A percentile compares a stretch with the other conserved stretches of the same genome.
Conservation (phyloP, 1,284 basidiomycete species). For the Cutaneotrichosporon cyanovorans region DNA sequence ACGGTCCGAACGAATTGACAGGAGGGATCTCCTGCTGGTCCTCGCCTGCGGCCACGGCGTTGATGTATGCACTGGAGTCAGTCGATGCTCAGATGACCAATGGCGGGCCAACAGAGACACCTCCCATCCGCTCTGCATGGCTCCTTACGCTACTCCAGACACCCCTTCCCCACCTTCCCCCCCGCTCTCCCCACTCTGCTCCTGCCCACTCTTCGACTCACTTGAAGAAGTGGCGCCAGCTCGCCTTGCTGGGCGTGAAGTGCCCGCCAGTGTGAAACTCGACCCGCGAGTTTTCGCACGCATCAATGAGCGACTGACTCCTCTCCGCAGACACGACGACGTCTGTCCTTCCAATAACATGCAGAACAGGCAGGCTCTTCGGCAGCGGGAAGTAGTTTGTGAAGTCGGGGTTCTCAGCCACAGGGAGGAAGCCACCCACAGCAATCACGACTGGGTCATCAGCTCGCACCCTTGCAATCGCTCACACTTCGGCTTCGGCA, state of each 20-base stretch:
- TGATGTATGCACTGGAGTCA: conserved; percentile 40
- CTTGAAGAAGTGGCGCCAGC: conserved; percentile 45
- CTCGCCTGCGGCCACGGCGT: conserved; percentile 36
- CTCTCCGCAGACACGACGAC: conserved; percentile 69
- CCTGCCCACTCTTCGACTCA: conserved; percentile 15
- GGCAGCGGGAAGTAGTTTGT: conserved; percentile 45
- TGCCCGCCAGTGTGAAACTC: conserved; percentile 47
- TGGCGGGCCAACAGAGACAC: not conserved
- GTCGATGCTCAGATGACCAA: too few relatives aligned
- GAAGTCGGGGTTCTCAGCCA: conserved; percentile 47
- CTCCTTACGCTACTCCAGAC: too few relatives aligned
- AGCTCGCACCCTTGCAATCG: conserved; percentile 49
- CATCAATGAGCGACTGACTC: conserved; percentile 55
- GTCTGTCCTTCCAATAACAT: conserved; percentile 72
- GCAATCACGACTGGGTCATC: conserved; percentile 54
- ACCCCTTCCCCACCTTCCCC: not conserved
- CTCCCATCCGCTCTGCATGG: not conserved
- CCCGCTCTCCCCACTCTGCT: not conserved
- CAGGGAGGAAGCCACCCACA: conserved; percentile 45
- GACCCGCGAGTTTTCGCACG: conserved; percentile 48
- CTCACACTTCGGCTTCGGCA: conserved; percentile 55
- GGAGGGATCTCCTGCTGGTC: conserved; percentile 36
- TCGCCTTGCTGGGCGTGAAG: conserved; percentile 43
- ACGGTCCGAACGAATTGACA: conserved; percentile 32
- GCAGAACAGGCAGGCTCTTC: conserved; percentile 61